These are phyloP conservation scores for Claviceps capensis DNA, from an alignment of 2,329 filamentous ascomycete genomes.

Conservation along the genomic window DNA sequence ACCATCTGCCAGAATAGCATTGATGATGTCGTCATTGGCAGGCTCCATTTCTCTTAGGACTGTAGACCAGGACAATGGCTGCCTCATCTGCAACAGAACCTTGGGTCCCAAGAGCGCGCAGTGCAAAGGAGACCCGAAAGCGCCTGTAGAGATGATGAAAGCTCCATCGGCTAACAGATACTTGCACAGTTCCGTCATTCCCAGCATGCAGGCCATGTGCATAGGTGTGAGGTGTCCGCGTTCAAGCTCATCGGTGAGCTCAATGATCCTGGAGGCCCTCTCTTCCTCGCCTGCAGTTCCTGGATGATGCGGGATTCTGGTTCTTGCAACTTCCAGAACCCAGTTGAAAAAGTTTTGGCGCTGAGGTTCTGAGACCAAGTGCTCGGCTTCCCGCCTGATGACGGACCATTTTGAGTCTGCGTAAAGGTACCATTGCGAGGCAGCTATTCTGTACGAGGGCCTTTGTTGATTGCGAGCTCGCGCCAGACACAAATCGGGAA, in stretches of 20 bases:
- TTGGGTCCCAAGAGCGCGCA: slow-evolving; percentile 21
- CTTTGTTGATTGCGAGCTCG: slow-evolving; percentile 8
- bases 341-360: slow-evolving; percentile 22
- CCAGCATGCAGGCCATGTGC: slow-evolving; percentile 22
- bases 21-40: background rate
- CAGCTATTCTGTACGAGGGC: slow-evolving; percentile 12
- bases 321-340: slow-evolving; percentile 20
- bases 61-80: slow-evolving; percentile 8
- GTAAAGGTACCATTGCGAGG: slow-evolving; percentile 14
- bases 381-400: slow-evolving; percentile 12
- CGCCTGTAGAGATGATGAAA: slow-evolving; percentile 10
- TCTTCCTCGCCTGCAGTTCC: slow-evolving; percentile 5
- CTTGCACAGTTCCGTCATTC: slow-evolving; percentile 16
- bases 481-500: slow-evolving; percentile 11
- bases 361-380: slow-evolving; percentile 15
- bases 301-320: slow-evolving; percentile 14
- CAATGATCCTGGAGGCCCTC: slow-evolving; percentile 11
- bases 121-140: slow-evolving; percentile 18
- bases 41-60: background rate
- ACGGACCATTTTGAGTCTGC: slow-evolving; percentile 16
- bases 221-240: slow-evolving; percentile 16
- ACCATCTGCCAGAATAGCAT: background rate
- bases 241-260: slow-evolving; percentile 18
- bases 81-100: slow-evolving; percentile 9
- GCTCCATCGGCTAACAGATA: slow-evolving; percentile 12